Conservation (phyloP, 768 basidiomycete species). For the Exsudoporus frostii region DNA sequence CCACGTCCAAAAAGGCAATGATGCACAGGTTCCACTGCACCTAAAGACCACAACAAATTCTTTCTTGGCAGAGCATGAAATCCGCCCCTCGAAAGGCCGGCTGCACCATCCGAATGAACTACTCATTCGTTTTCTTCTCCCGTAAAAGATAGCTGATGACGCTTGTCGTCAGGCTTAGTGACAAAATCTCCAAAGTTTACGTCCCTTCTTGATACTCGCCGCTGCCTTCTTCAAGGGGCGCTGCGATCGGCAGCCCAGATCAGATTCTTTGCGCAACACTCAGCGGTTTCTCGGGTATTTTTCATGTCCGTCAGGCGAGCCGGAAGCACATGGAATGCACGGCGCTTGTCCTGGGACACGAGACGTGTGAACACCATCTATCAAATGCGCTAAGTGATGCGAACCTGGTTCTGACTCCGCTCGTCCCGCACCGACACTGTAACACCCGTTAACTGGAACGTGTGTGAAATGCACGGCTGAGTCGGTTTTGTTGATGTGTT, state of each 20-base stretch:
- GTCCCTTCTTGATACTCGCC: too few species aligned
- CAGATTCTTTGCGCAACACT: conserved; percentile 67
- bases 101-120: too few species aligned
- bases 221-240: too few species aligned
- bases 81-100: too few species aligned
- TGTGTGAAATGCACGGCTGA: conserved; percentile 95
- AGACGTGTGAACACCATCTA: not conserved
- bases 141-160: too few species aligned
- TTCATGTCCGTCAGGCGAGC: conserved; percentile 84
- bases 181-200: too few species aligned
- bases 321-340: conserved; percentile 86
- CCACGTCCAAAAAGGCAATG: too few species aligned
- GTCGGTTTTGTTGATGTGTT: conserved; percentile 99
- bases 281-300: conserved; percentile 63
- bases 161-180: too few species aligned
- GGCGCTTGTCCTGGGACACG: conserved; percentile 71
- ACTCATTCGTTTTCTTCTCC: too few species aligned
- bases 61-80: too few species aligned
- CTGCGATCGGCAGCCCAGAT: conserved; percentile 83
- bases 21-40: too few species aligned
- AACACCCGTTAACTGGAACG: conserved; percentile 85
- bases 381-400: not conserved
- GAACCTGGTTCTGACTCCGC: conserved; percentile 89
- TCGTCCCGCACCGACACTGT: conserved; percentile 99
- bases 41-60: too few species aligned